Percentiles rank a stretch among this genome's conserved stretches.
These are phyloP conservation scores for Syncephalastrum sp. DNA, from an alignment of 371 early-diverging fungal species.

Conservation along the genomic window DNA sequence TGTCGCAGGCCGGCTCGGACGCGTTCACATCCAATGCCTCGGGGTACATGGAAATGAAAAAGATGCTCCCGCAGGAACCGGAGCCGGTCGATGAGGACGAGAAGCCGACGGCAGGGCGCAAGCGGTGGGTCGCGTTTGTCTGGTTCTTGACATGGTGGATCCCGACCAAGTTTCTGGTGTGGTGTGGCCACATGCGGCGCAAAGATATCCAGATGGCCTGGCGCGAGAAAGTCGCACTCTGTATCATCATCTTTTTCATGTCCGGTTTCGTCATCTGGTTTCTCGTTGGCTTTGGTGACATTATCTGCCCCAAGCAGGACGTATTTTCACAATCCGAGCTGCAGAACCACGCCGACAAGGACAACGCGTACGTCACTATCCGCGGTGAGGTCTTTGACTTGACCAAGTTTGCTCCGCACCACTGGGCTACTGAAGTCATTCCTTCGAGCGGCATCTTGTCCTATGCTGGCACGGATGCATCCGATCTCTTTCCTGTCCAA, in stretches of 20 bases:
- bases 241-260: conserved; percentile 78
- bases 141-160: conserved; percentile 89
- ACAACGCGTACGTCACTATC: conserved; percentile 51
- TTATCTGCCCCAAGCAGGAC: conserved; percentile 81
- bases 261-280: conserved; percentile 83
- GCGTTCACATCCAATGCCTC: conserved; percentile 14
- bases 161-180: conserved; percentile 60
- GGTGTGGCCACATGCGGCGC: conserved; percentile 73
- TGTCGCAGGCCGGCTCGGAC: conserved; percentile 26
- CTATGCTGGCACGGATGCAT: conserved; percentile 63
- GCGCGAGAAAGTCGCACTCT: conserved; percentile 94
- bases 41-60: conserved; percentile 18
- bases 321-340: conserved; percentile 59
- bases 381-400: conserved; percentile 71
- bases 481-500: conserved; percentile 69
- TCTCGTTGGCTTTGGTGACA: conserved; percentile 78
- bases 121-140: conserved; percentile 79
- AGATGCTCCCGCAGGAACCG: conserved; percentile 5
- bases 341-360: conserved; percentile 37
- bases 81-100: conserved; percentile 11
- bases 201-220: conserved; percentile 88
- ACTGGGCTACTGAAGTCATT: conserved; percentile 47
- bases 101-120: conserved; percentile 42
- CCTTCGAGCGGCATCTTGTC: conserved; percentile 44
- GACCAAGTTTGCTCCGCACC: conserved; percentile 52